A percentile compares a stretch with the other conserved stretches of the same genome.
Conservation (phyloP, 139 green algal species). For the Tetradesmus lagerheimii region DNA sequence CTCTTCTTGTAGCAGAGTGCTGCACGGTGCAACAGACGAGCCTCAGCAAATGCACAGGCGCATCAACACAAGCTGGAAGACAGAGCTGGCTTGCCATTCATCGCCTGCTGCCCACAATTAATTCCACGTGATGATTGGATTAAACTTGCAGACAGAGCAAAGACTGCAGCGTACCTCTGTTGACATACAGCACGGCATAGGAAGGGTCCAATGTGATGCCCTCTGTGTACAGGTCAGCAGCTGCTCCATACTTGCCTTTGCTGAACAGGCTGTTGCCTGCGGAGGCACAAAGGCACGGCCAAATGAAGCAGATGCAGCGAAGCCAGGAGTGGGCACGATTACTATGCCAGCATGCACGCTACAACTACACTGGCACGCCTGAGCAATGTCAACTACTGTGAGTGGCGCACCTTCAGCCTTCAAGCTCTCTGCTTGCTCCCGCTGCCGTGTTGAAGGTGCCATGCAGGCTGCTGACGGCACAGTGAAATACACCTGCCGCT, state of each 20-base stretch:
- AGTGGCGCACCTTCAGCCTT: conserved; percentile 46
- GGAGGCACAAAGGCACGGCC: too few species aligned
- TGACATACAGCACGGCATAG: conserved; percentile 62
- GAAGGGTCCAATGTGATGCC: conserved; percentile 55
- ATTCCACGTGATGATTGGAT: too few species aligned
- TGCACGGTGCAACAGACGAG: background rate
- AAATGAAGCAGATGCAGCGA: too few species aligned
- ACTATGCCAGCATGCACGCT: background rate
- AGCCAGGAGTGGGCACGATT: too few species aligned
- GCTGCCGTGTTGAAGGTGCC: conserved; percentile 16
- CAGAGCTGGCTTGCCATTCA: too few species aligned
- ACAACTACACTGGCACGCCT: background rate
- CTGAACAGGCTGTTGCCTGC: conserved; percentile 60
- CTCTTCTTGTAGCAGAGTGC: conserved; percentile 59
- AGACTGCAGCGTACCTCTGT: conserved; percentile 39
- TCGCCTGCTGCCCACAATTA: too few species aligned
- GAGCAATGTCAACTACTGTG: background rate
- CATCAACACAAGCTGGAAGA: too few species aligned
- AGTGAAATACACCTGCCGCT: background rate
- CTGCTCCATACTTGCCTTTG: conserved; percentile 61
- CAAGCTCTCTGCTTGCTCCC: conserved; percentile 48
- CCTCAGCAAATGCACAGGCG: too few species aligned
- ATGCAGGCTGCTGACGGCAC: conserved; percentile 17
- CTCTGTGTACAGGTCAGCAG: conserved; percentile 66
- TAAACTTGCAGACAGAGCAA: too few species aligned